Conservation (phyloP, 2,329 filamentous ascomycete genomes). For the Penicillium polonicum region DNA sequence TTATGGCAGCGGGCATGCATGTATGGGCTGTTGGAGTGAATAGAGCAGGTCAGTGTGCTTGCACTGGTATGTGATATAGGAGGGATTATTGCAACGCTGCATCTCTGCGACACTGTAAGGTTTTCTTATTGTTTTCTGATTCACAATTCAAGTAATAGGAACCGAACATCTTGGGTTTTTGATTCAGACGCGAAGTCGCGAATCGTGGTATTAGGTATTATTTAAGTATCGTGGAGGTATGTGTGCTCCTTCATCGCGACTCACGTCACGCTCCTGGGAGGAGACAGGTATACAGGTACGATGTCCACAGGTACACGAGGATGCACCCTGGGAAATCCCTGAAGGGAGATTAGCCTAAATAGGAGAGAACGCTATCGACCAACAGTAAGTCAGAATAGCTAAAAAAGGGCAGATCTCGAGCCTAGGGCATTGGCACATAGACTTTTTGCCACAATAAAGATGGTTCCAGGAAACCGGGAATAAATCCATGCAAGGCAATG, state of each 20-base stretch:
- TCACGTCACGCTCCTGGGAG: constrained; percentile 5
- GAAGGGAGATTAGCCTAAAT: neutral
- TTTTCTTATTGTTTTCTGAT: neutral
- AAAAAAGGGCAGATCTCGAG: neutral
- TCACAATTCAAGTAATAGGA: neutral
- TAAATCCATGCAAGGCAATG: constrained; percentile 23
- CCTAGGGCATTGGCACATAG: constrained; percentile 11
- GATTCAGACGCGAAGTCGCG: neutral
- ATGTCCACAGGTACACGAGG: constrained; percentile 5
- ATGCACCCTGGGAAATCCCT: neutral
- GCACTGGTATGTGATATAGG: constrained; percentile 12
- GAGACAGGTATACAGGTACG: neutral
- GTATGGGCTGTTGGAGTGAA: neutral
- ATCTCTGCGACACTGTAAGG: constrained; percentile 9
- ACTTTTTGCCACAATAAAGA: constrained; percentile 8
- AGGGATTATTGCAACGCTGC: constrained; percentile 8
- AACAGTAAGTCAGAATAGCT: neutral
- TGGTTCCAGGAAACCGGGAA: constrained; percentile 23
- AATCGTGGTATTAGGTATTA: neutral
- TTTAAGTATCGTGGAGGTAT: neutral
- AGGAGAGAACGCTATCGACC: neutral
- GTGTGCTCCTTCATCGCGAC: constrained; percentile 7
- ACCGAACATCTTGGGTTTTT: neutral
- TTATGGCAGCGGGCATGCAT: neutral
- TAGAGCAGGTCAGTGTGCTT: constrained; percentile 1